Base-by-base conservation (phyloP, 306 rosid genomes). In the Hippophae tibetana region DNA sequence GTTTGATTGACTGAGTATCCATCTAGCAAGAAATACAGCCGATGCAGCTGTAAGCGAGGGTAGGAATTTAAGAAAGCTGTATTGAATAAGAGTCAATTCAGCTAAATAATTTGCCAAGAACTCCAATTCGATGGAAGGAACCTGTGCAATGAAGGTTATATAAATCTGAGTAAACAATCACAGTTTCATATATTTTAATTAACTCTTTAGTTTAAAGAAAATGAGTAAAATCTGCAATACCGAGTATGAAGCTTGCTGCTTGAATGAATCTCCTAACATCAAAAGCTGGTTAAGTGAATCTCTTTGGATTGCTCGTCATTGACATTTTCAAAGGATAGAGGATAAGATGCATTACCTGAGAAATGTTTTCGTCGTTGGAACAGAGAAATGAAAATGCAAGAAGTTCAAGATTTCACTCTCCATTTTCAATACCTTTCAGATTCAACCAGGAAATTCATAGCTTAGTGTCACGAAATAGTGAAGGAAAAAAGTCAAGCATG, bases 11-110 rank as follows among this genome's bases (percentile, higher is more conserved):
- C 76, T 60, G 58, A 87, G 85, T 12, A 87, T 84, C 97, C 97
- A 90, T 82, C 79, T 90, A 41, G 97, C 95, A 40, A 90, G 93
- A 79, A 87, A 87, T 12, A 90, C 86, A 53, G 84, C 90, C 43
- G 97, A 85, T 57, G 94, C 95, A 58, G 97, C 97, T 51, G 84
- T 61, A 26, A 74, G 78, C 62, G 95, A 90, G 58, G 97, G 95
- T 63, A 84, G 80, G 76, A 82, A 86, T 61, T 76, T 81, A 52
- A 90, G 69, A 78, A 84, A 87, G 72, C 77, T 70, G 75, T 87
- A 82, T 57, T 86, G 89, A 18, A 74, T 79, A 47, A 90, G 88
- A 61, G 90, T 78, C 76, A 90, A 81, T 73, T 90, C 95, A 23
- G 90, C 85, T 65, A 86, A 80, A 74, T 82, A 90, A 54, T 90